Base-by-base conservation (phyloP, 805 yeast genomes). In the Pichia insulana region DNA sequence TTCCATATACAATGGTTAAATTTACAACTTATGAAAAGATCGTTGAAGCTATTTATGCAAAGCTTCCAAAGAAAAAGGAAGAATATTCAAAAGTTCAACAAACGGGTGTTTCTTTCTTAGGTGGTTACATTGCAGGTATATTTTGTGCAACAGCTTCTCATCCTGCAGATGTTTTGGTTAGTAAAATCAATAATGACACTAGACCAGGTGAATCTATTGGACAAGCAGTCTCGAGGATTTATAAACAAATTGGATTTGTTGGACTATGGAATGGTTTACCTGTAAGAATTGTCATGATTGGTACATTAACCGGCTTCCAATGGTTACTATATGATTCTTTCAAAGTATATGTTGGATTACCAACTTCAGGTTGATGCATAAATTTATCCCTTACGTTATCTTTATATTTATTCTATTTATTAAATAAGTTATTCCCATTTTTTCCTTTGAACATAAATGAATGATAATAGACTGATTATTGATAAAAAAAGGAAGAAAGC, bases 151-250 rank as follows among this genome's bases (percentile, higher is more conserved):
- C 83, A 40, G 92, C 89, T 15, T 89, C 97, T 22, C 97, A 92
- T 63, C 98, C 98, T 17, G 97, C 97, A n/a, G 98, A 90, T 64
- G 97, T 90, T 28, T 81, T 92, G 95, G 97, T 90, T 20, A 84
- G 95, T 38, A 85, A 88, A 73, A 78, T 92, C 56, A 89, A 86
- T 61, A 73, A 82, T 46, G 88, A 78, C 54, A 78, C 75, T 55
- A 65, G 63, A 58, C 72, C 80, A 28, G 71, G 70, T 39, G 95
- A 88, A 67, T 57, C 82, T 5, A 71, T 75, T 55, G 79, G 80
- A 25, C 66, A 68, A 27, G 92, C 94, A 10, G 70, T 84, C 34
- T 54, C 64, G 46, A 76, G 92, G 56, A 89, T 90, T 55, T 90
- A 89, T 63, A 62, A 68, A 43, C 73, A 77, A 56, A 89, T 90